These are phyloP conservation scores for Arthrobotrys pseudoclavata DNA, from an alignment of 2,329 filamentous ascomycete species.

Conservation along the genomic window DNA sequence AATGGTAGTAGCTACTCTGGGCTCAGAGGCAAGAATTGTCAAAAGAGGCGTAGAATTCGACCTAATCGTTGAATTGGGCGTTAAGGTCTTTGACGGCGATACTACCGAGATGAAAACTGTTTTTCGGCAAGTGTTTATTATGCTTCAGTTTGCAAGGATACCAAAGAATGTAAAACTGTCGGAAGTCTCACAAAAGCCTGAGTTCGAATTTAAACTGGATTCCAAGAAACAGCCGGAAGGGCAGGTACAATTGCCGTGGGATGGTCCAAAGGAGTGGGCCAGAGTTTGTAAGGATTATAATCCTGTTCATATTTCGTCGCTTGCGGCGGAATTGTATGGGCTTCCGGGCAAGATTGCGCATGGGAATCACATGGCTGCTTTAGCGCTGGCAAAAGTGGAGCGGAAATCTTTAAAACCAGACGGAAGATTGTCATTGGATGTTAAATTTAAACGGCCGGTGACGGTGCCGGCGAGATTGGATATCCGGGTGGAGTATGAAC, in stretches of 20 bases:
- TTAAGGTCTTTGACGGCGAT: neutral
- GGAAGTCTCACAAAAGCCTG: slow-evolving; percentile 12
- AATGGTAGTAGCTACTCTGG: slow-evolving; percentile 39
- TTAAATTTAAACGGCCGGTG: slow-evolving; percentile 46
- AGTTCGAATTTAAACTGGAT: slow-evolving; percentile 30
- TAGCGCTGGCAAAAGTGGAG: slow-evolving; percentile 15
- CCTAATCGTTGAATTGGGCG: slow-evolving; percentile 24
- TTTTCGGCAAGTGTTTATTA: slow-evolving; percentile 39
- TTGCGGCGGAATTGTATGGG: slow-evolving; percentile 44
- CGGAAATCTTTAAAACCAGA: slow-evolving; percentile 14
- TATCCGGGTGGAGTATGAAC: slow-evolving; percentile 7
- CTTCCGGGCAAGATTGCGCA: slow-evolving; percentile 51
- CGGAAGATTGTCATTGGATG: slow-evolving; percentile 17
- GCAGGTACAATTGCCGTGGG: slow-evolving; percentile 6
- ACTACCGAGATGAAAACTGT: slow-evolving; percentile 17
- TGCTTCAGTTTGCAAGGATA: slow-evolving; percentile 46
- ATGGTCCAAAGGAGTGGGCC: slow-evolving; percentile 40
- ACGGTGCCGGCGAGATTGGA: slow-evolving; percentile 22
- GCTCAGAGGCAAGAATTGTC: slow-evolving; percentile 40
- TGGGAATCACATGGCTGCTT: slow-evolving; percentile 48
- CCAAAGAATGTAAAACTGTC: slow-evolving; percentile 22
- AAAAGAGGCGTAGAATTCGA: slow-evolving; percentile 52
- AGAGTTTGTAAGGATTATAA: slow-evolving; percentile 57
- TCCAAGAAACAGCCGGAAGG: neutral
- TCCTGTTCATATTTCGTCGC: slow-evolving; percentile 43